Evolutionary conservation across 345 rosid species (phyloP).

Genomic region (Rhizophora apiculata): DNA sequence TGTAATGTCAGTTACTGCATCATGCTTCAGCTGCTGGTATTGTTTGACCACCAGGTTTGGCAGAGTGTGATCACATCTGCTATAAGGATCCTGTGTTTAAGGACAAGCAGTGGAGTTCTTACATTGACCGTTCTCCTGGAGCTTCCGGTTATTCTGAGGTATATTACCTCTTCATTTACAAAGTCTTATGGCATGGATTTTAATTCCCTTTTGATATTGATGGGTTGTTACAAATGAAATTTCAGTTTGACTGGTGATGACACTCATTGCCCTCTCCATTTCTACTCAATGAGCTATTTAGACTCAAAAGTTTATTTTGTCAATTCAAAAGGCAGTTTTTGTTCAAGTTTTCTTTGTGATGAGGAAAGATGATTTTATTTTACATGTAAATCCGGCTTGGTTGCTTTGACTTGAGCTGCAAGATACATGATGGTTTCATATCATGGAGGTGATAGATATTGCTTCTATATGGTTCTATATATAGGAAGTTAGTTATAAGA

Average conservation of each 20-base stretch:
- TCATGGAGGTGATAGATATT: neutral
- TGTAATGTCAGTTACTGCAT: conserved; percentile 1
- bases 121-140: conserved; percentile 91
- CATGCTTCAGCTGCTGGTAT: conserved; percentile 14
- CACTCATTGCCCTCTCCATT: too few species aligned
- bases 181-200: too few species aligned
- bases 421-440: neutral
- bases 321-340: too few species aligned
- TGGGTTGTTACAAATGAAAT: too few species aligned
- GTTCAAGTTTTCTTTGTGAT: too few species aligned
- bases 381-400: neutral
- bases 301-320: too few species aligned
- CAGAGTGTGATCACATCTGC: conserved; percentile 78
- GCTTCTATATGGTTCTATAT: neutral
- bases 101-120: conserved; percentile 87
- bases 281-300: too few species aligned
- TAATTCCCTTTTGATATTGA: too few species aligned
- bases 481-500: neutral
- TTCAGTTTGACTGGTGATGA: too few species aligned
- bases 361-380: too few species aligned
- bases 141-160: conserved; percentile 78
- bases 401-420: neutral
- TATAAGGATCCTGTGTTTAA: conserved; percentile 96
- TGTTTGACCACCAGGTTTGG: conserved; percentile 53
- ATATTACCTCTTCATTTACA: conserved; percentile 4